Percentiles rank a stretch among this genome's conserved stretches.
Evolutionary conservation across 2,329 filamentous ascomycete species (phyloP).

Genomic region (Bipolaris bicolor): DNA sequence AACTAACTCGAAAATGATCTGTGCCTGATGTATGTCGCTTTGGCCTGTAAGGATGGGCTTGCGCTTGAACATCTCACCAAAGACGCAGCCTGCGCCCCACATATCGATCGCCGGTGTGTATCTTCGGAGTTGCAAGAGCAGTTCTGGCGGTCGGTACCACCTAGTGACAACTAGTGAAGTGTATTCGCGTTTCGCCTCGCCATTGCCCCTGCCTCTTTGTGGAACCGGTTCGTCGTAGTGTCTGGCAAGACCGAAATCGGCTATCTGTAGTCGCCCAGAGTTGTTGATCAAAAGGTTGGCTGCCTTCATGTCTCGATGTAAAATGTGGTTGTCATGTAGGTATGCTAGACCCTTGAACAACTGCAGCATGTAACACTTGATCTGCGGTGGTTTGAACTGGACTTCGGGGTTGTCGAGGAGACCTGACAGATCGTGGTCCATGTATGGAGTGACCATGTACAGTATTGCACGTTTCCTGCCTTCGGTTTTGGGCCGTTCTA

Average conservation of each 20-base stretch:
- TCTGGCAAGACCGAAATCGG: slow-evolving; percentile 92
- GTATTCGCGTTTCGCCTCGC: slow-evolving; percentile 87
- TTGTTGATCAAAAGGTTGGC: slow-evolving; percentile 98
- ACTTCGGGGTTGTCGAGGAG: slow-evolving; percentile 94
- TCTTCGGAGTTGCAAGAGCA: slow-evolving; percentile 82
- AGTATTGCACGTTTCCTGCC: slow-evolving; percentile 74
- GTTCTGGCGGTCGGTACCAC: slow-evolving; percentile 95
- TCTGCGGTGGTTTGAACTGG: slow-evolving; percentile 83
- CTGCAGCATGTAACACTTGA: slow-evolving; percentile 98
- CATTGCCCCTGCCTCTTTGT: slow-evolving; percentile 76
- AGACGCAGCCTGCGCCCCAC: slow-evolving; percentile 99
- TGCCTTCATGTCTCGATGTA: slow-evolving; percentile 98
- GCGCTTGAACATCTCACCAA: slow-evolving; percentile 94
- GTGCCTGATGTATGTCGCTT: slow-evolving; percentile 86
- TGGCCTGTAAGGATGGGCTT: slow-evolving; percentile 92
- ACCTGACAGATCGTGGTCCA: slow-evolving; percentile 98
- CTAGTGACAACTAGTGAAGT: slow-evolving; percentile 95
- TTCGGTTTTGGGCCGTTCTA: slow-evolving; percentile 71
- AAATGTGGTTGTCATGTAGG: slow-evolving; percentile 81
- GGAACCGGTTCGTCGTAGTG: slow-evolving; percentile 89
- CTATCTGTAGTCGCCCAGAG: slow-evolving; percentile 89
- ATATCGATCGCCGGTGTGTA: slow-evolving; percentile 99
- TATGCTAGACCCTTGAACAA: slow-evolving; percentile 88
- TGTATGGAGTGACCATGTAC: slow-evolving; percentile 99
- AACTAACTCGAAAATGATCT: slow-evolving; percentile 92